These are phyloP conservation scores for Oxalis stricta DNA, from an alignment of 441 rosid genomes.

Conservation along the genomic window DNA sequence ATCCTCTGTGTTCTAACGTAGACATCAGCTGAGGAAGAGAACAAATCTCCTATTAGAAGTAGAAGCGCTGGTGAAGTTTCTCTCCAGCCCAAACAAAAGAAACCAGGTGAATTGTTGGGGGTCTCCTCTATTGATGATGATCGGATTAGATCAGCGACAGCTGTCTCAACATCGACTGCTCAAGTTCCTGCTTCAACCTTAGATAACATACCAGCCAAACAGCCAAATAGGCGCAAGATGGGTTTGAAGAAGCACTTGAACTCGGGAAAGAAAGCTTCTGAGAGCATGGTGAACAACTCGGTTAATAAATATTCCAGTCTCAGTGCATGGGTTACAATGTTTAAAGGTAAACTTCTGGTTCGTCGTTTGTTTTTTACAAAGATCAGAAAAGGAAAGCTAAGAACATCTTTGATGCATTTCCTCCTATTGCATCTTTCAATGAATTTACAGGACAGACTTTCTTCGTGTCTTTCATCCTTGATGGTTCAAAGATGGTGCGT, in stretches of 20 bases:
- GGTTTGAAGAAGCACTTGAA: conserved; percentile 28
- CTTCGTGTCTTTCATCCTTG: conserved; percentile 49
- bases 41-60: conserved; percentile 21
- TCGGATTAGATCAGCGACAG: conserved; percentile 23
- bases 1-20: conserved; percentile 15
- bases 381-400: neutral
- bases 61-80: conserved; percentile 34
- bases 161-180: conserved; percentile 21
- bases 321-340: conserved; percentile 15
- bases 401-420: neutral
- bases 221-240: conserved; percentile 56
- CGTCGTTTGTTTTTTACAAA: conserved; percentile 3
- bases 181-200: conserved; percentile 32
- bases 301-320: conserved; percentile 12
- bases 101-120: conserved; percentile 25
- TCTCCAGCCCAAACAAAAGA: conserved; percentile 34
- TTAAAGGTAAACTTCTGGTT: conserved; percentile 31
- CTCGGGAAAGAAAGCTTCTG: conserved; percentile 25
- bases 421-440: conserved; percentile 4
- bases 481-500: conserved; percentile 72
- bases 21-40: conserved; percentile 39
- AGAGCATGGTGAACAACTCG: conserved; percentile 22
- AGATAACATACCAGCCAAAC: conserved; percentile 27
- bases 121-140: conserved; percentile 24
- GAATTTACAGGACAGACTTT: conserved; percentile 52